Base-by-base conservation (phyloP, 2,329 filamentous ascomycete genomes). In the Arthrobotrys sinensis region DNA sequence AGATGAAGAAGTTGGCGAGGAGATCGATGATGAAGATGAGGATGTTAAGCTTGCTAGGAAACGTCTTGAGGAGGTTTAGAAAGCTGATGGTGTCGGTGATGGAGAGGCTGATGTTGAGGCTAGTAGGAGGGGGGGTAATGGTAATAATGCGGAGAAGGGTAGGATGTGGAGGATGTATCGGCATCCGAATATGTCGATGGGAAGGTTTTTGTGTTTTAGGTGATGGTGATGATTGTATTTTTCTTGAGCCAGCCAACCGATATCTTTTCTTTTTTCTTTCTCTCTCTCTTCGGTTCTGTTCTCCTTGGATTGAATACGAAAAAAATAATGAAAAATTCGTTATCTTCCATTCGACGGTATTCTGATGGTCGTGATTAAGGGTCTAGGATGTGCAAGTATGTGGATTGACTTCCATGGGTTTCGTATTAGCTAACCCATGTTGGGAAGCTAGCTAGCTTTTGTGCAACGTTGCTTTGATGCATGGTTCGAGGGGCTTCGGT, bases 61-160 rank as follows among this genome's bases (percentile, higher is more conserved):
- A 64, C 75, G 60, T 19, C 57, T 78, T 40, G 75, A 78, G 52
- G 53, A 62, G 45, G 75, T 70, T 50, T 71, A 78, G 53, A 67
- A 55, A n/a, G 11, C 21, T 43, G 8, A 28, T 63, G 11, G 16
- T 5, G 66, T 48, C 12, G 36, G 43, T 24, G 36, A 43, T 32
- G 28, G 24, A 1, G 57, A 14, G 19, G 45, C 11, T 52, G 48
- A 11, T 43, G 43, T 16, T 48, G 14, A 5, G 14, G 19, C 4
- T 3, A 21, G 14, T 5, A 0, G 46, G n/a, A 48, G 24, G 36
- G 45, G 24, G 36, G 45, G 36, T 76, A 46, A 60, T 69, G 53
- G 19, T 75, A 62, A 75, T 67, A 28, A 34, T 65, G 24, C 3
- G 48, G n/a, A 24, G 40, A 57, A 21, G 28, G 53, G 28, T 46